Evolutionary conservation across 306 rosid genomes (phyloP).

Genomic region (Prunus kanzakura): DNA sequence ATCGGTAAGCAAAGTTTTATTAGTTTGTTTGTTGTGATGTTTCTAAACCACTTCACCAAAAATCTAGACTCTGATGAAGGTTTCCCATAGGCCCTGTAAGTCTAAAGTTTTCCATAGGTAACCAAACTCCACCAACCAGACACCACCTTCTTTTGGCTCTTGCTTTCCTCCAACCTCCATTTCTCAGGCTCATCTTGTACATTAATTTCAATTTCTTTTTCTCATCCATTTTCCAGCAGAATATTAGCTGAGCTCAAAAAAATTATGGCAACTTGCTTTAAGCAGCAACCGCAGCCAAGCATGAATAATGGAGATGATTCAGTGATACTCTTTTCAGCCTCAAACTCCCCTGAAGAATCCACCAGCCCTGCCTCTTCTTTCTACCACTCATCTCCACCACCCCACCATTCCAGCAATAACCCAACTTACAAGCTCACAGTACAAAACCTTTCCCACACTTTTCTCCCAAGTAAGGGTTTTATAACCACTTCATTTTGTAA

Average conservation of each 20-base stretch:
- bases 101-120: background rate
- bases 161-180: constrained; percentile 42
- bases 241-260: constrained; percentile 4
- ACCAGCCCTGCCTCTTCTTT: constrained; percentile 55
- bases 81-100: background rate
- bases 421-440: constrained; percentile 41
- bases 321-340: constrained; percentile 48
- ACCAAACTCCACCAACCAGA: constrained; percentile 14
- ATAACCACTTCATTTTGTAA: constrained; percentile 34
- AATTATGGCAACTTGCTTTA: constrained; percentile 43
- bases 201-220: background rate
- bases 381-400: constrained; percentile 43
- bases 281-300: constrained; percentile 32
- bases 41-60: background rate
- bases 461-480: constrained; percentile 33
- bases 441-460: constrained; percentile 54
- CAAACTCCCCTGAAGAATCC: constrained; percentile 63
- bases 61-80: background rate
- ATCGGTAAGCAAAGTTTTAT: too few species aligned
- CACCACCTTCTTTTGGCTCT: constrained; percentile 8
- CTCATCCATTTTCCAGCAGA: constrained; percentile 17
- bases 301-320: constrained; percentile 42
- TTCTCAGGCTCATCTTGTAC: background rate
- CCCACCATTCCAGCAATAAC: constrained; percentile 13
- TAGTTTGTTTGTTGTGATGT: background rate